Percentiles rank a stretch among this genome's conserved stretches.
These are phyloP conservation scores for Dispira parvispora DNA, from an alignment of 192 early-diverging fungal genomes.

Conservation along the genomic window DNA sequence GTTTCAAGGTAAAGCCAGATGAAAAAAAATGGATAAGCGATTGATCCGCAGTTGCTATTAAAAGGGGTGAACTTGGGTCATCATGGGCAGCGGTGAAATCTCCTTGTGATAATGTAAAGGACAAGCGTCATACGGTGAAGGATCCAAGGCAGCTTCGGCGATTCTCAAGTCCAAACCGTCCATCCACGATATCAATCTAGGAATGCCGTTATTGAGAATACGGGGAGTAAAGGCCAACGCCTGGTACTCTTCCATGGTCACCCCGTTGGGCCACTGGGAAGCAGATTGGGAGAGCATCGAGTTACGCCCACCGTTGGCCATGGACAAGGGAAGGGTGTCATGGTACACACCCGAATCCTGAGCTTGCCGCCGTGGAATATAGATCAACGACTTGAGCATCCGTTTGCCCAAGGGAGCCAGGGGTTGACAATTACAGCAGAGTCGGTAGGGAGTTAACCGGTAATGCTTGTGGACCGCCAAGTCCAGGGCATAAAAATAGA, in stretches of 20 bases:
- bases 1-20: too few species aligned
- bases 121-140: too few species aligned
- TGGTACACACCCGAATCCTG: neutral
- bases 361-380: neutral
- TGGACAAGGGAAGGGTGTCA: neutral
- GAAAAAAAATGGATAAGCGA: neutral
- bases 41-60: too few species aligned
- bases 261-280: neutral
- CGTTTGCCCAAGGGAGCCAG: neutral
- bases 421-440: neutral
- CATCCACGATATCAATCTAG: neutral
- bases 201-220: slow-evolving; percentile 10
- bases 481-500: slow-evolving; percentile 31
- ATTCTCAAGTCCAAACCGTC: slow-evolving; percentile 8
- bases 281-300: neutral
- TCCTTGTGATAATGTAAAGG: too few species aligned
- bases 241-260: neutral
- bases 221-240: slow-evolving; percentile 6
- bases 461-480: slow-evolving; percentile 15
- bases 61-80: too few species aligned
- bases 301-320: neutral
- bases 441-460: slow-evolving; percentile 2
- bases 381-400: neutral
- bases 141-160: too few species aligned
- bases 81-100: too few species aligned